phyloP scores from a whole-genome alignment of 208 protist genomes.

The Leishmania mexicana region DNA sequence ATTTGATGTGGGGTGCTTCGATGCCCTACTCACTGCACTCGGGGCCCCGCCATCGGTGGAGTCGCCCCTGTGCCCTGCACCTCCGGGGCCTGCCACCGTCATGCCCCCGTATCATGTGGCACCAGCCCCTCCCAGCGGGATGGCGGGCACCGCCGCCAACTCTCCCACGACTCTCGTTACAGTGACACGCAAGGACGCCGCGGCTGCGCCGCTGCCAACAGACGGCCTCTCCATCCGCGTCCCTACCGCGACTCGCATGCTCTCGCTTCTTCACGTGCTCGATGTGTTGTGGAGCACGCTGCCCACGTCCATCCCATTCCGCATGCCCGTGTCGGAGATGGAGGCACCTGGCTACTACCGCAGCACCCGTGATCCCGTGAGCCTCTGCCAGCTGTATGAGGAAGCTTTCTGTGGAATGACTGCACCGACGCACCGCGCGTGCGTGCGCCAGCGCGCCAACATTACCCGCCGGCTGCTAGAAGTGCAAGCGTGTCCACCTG shows the following conservation, averaged over 20 bases:
- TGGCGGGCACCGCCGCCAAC: neutral
- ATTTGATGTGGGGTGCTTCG: slow-evolving; percentile 9
- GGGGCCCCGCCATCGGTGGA: slow-evolving; percentile 7
- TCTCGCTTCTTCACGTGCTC: slow-evolving; percentile 50
- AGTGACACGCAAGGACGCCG: neutral
- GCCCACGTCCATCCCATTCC: slow-evolving; percentile 41
- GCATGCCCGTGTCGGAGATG: slow-evolving; percentile 70
- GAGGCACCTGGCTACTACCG: slow-evolving; percentile 76
- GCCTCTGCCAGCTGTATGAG: slow-evolving; percentile 58
- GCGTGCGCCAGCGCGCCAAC: neutral
- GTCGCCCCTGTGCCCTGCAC: neutral
- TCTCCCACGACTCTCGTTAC: neutral
- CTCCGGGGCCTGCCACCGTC: neutral
- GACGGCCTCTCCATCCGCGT: slow-evolving; percentile 7
- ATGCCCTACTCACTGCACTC: slow-evolving; percentile 12
- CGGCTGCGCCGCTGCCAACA: neutral
- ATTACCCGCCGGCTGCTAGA: neutral
- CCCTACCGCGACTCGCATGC: slow-evolving; percentile 28
- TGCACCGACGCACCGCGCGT: slow-evolving; percentile 4
- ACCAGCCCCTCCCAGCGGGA: neutral
- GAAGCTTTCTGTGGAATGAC: slow-evolving; percentile 44
- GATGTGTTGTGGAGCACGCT: slow-evolving; percentile 52
- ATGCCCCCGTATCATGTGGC: neutral
- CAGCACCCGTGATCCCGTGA: slow-evolving; percentile 52
- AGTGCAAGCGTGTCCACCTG: neutral